Evolutionary conservation across 257 asterid species (phyloP).

Genomic region (Scutellaria minor): DNA sequence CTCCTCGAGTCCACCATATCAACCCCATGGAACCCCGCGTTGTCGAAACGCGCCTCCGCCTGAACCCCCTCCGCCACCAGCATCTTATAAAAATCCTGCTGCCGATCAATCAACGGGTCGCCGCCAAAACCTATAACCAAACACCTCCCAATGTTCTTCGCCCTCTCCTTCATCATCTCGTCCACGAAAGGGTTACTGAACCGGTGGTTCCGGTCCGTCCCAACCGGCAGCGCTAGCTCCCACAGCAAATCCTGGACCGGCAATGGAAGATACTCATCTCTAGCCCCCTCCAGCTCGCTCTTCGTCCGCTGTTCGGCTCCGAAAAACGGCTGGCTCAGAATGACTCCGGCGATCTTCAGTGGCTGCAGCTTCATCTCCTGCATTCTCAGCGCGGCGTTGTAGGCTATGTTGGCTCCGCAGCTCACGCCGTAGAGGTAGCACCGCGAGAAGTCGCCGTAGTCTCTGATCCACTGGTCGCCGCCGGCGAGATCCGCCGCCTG

Average conservation of each 20-base stretch:
- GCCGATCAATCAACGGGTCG: slow-evolving; percentile 76
- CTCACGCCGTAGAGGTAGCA: slow-evolving; percentile 71
- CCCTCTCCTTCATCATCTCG: slow-evolving; percentile 43
- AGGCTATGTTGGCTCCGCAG: slow-evolving; percentile 75
- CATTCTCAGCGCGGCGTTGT: slow-evolving; percentile 52
- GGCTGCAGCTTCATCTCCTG: slow-evolving; percentile 48
- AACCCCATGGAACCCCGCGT: slow-evolving; percentile 70
- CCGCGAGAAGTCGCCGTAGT: slow-evolving; percentile 65
- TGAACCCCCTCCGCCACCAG: slow-evolving; percentile 60
- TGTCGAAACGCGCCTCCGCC: slow-evolving; percentile 80
- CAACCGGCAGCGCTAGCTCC: slow-evolving; percentile 78
- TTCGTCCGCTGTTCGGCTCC: slow-evolving; percentile 64
- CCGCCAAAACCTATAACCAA: slow-evolving; percentile 82
- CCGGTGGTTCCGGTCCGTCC: slow-evolving; percentile 72
- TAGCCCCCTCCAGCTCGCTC: slow-evolving; percentile 63
- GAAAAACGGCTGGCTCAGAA: slow-evolving; percentile 75
- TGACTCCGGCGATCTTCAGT: slow-evolving; percentile 52
- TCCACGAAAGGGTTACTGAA: slow-evolving; percentile 72
- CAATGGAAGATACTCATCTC: slow-evolving; percentile 62
- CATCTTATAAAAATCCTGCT: slow-evolving; percentile 63
- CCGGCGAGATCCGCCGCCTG: slow-evolving; percentile 41
- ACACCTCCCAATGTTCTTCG: slow-evolving; percentile 57
- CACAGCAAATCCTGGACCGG: slow-evolving; percentile 70
- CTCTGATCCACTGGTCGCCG: slow-evolving; percentile 75
- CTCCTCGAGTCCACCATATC: slow-evolving; percentile 64